Evolutionary conservation across 371 early-diverging fungal genomes (phyloP).

Genomic region (Nematocida ironsii): DNA sequence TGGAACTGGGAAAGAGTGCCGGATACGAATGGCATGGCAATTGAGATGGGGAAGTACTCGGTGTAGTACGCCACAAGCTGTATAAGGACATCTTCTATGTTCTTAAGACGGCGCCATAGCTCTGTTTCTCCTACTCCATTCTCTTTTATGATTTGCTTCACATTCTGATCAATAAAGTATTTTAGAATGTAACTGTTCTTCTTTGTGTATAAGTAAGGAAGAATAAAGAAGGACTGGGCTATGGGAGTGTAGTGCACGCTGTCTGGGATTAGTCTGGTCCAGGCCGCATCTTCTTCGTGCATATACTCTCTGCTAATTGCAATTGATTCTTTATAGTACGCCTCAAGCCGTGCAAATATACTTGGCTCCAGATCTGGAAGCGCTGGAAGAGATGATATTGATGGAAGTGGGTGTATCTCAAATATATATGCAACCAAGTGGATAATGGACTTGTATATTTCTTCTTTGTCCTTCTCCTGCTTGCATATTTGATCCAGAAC

Average conservation of each 20-base stretch:
- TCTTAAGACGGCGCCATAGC: slow-evolving; percentile 60
- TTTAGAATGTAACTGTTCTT: slow-evolving; percentile 68
- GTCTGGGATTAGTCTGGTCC: not conserved
- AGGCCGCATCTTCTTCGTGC: slow-evolving; percentile 6
- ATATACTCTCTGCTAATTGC: slow-evolving; percentile 11
- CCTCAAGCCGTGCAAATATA: slow-evolving; percentile 6
- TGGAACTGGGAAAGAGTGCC: slow-evolving; percentile 56
- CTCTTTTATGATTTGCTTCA: slow-evolving; percentile 44
- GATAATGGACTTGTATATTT: slow-evolving; percentile 11
- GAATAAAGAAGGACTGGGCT: slow-evolving; percentile 41
- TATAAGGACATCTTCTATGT: slow-evolving; percentile 55
- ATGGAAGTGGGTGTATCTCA: slow-evolving; percentile 37
- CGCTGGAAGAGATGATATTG: not conserved
- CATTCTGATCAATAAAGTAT: slow-evolving; percentile 62
- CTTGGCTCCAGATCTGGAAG: slow-evolving; percentile 5
- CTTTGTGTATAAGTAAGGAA: slow-evolving; percentile 4
- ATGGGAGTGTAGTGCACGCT: not conserved
- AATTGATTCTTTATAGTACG: slow-evolving; percentile 10
- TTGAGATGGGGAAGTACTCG: slow-evolving; percentile 48
- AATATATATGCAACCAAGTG: slow-evolving; percentile 36
- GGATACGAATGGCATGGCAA: slow-evolving; percentile 31
- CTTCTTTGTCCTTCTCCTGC: slow-evolving; percentile 35
- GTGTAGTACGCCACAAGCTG: slow-evolving; percentile 53
- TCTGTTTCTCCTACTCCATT: slow-evolving; percentile 63
- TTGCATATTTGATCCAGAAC: slow-evolving; percentile 33